Conservation (phyloP, 2,329 filamentous ascomycete species). For the Pseudonectria buxi region DNA sequence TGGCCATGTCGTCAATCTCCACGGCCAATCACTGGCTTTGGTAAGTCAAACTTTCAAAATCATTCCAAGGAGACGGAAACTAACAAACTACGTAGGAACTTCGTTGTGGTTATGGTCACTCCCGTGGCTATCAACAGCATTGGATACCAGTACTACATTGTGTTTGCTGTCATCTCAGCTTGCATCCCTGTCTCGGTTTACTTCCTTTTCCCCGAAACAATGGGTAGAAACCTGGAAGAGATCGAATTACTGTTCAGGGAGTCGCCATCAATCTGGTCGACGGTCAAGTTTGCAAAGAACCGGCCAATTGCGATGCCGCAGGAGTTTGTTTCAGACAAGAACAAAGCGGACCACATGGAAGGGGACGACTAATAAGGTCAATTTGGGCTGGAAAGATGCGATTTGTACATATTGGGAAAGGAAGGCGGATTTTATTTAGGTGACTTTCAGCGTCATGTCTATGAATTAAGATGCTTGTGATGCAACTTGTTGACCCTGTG, state of each 20-base stretch:
- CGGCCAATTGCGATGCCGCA: constrained; percentile 26
- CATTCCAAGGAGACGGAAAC: background rate
- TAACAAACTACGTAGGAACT: constrained; percentile 22
- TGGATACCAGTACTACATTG: constrained; percentile 41
- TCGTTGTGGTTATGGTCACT: constrained; percentile 53
- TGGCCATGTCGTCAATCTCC: constrained; percentile 44
- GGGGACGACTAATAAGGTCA: background rate
- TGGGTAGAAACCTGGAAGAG: constrained; percentile 42
- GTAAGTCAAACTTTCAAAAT: constrained; percentile 6
- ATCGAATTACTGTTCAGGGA: constrained; percentile 37
- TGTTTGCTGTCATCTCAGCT: constrained; percentile 39
- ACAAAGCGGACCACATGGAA: constrained; percentile 19
- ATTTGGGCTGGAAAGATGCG: too few relatives aligned
- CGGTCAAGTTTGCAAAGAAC: constrained; percentile 31
- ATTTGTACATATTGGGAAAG: too few relatives aligned
- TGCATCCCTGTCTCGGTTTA: constrained; percentile 36
- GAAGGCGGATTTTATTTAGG: too few relatives aligned
- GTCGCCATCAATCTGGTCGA: constrained; percentile 29
- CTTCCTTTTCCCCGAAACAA: constrained; percentile 37
- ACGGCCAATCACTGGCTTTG: constrained; percentile 34
- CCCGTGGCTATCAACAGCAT: constrained; percentile 56
- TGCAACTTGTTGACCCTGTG: too few relatives aligned
- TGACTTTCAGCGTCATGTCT: too few relatives aligned
- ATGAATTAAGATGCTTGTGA: too few relatives aligned
- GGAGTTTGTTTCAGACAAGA: constrained; percentile 20